Percentiles rank a stretch among this genome's conserved stretches.
Conservation (phyloP, 2,329 filamentous ascomycete genomes). For the Epichloe elymi region DNA sequence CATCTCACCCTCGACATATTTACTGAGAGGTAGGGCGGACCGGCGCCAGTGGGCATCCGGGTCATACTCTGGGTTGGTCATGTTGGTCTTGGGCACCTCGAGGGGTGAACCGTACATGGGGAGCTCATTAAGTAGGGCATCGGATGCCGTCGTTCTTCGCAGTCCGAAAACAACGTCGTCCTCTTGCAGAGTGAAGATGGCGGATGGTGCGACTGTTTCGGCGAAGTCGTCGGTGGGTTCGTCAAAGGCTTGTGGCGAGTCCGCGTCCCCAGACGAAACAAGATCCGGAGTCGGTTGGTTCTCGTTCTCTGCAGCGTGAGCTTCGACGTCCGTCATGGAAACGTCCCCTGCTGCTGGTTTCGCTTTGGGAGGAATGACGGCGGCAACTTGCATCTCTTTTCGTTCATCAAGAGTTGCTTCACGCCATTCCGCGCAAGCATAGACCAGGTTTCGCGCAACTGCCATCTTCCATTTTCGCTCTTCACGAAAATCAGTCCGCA, state of each 20-base stretch:
- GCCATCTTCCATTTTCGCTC: slow-evolving; percentile 89
- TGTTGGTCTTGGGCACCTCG: slow-evolving; percentile 43
- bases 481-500: slow-evolving; percentile 90
- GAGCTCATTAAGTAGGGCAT: slow-evolving; percentile 66
- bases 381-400: slow-evolving; percentile 54
- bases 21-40: slow-evolving; percentile 72
- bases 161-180: slow-evolving; percentile 73
- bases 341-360: slow-evolving; percentile 16
- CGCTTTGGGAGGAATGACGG: slow-evolving; percentile 32
- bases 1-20: slow-evolving; percentile 73
- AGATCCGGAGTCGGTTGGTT: slow-evolving; percentile 54
- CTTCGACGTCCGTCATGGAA: slow-evolving; percentile 21
- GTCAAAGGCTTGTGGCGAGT: slow-evolving; percentile 35
- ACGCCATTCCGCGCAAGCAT: slow-evolving; percentile 75
- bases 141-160: slow-evolving; percentile 58
- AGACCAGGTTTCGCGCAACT: slow-evolving; percentile 65
- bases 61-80: slow-evolving; percentile 43
- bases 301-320: slow-evolving; percentile 24
- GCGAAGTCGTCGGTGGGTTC: slow-evolving; percentile 26
- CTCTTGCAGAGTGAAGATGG: slow-evolving; percentile 69
- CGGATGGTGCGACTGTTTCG: slow-evolving; percentile 52
- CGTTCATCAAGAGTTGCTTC: slow-evolving; percentile 50
- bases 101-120: slow-evolving; percentile 63
- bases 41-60: slow-evolving; percentile 62
- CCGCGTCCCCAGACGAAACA: slow-evolving; percentile 48